Conservation (phyloP, 2,329 filamentous ascomycete genomes). For the Sporothrix mexicana region DNA sequence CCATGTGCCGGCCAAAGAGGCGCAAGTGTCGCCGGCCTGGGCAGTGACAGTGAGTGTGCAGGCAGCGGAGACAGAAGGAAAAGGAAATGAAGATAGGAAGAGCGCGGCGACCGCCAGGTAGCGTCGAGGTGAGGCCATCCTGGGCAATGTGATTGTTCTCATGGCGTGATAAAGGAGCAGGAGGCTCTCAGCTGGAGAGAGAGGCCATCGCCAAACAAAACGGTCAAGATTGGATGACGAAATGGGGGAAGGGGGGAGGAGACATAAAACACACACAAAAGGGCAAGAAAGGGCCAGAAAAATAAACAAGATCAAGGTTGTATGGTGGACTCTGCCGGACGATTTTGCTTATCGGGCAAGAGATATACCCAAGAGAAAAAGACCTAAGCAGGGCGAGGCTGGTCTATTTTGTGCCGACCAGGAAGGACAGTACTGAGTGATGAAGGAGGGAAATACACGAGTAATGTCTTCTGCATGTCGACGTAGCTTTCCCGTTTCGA, state of each 20-base stretch:
- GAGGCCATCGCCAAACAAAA: not conserved
- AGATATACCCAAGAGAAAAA: too few relatives aligned
- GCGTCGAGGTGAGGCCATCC: not conserved
- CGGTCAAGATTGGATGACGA: not conserved
- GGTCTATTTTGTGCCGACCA: constrained; percentile 7
- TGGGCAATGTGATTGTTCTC: not conserved
- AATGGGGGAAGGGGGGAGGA: not conserved
- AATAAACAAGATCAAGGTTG: not conserved
- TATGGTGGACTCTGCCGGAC: too few relatives aligned
- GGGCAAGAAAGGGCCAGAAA: too few relatives aligned
- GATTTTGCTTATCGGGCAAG: not conserved
- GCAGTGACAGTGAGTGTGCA: constrained; percentile 34
- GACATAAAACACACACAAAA: not conserved
- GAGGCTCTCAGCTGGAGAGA: not conserved
- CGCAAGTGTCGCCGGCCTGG: constrained; percentile 32
- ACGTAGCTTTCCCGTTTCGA: not conserved
- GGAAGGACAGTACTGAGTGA: not conserved
- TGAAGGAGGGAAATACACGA: not conserved
- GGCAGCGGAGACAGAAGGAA: not conserved
- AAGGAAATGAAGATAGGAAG: not conserved
- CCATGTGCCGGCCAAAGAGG: constrained; percentile 30
- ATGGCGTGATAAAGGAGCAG: not conserved
- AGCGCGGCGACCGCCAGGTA: not conserved
- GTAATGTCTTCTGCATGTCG: not conserved
- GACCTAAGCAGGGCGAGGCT: not conserved